phyloP scores from a whole-genome alignment of 1,284 basidiomycete species.

The Lentinus polychrous region DNA sequence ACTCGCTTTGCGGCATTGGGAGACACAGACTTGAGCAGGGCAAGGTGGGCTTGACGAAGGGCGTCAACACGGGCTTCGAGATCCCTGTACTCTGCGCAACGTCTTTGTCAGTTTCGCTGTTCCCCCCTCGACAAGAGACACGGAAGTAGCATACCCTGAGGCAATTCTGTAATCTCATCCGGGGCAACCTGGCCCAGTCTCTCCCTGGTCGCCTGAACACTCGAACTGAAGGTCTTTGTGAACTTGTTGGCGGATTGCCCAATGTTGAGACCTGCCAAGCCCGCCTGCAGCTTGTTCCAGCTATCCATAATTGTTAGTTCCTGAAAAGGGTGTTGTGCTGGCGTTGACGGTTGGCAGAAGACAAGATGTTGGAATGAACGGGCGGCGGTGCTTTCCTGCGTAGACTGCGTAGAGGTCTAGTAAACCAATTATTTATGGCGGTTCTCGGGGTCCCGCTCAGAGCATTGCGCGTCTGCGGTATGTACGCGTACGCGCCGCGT shows the following conservation, averaged over 20 bases:
- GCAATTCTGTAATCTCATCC: conserved; percentile 93
- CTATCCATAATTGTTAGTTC: conserved; percentile 52
- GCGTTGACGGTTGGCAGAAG: conserved; percentile 1
- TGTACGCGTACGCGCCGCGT: conserved; percentile 7
- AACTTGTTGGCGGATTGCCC: conserved; percentile 67
- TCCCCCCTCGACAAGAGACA: neutral
- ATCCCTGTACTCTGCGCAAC: conserved; percentile 81
- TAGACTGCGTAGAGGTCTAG: neutral
- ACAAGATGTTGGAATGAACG: neutral
- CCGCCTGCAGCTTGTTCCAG: conserved; percentile 64
- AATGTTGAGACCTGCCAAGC: conserved; percentile 55
- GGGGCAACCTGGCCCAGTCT: conserved; percentile 82
- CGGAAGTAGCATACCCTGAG: conserved; percentile 53
- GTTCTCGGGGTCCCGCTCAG: neutral
- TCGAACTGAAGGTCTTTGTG: conserved; percentile 79
- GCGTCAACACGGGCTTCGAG: conserved; percentile 94
- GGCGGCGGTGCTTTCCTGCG: neutral
- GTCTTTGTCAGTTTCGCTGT: neutral
- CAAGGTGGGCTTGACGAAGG: conserved; percentile 73
- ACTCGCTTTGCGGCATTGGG: neutral
- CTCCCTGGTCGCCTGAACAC: conserved; percentile 88
- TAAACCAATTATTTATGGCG: neutral
- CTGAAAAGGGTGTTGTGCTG: neutral
- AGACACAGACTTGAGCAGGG: conserved; percentile 66
- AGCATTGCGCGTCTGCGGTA: neutral